Evolutionary conservation across 441 rosid species (phyloP).

Genomic region (Raphanus hybrid): DNA sequence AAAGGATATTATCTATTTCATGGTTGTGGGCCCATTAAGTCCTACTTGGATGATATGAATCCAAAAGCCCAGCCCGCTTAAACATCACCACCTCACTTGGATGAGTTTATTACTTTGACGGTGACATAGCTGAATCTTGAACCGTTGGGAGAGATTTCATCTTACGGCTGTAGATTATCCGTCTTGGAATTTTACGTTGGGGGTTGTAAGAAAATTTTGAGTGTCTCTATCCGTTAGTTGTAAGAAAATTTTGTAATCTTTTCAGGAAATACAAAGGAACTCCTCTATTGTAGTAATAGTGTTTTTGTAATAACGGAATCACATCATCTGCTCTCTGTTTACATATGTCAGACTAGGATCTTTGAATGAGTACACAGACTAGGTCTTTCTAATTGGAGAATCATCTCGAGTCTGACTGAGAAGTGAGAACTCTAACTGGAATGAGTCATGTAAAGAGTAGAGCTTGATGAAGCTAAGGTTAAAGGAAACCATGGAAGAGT

Average conservation of each 20-base stretch:
- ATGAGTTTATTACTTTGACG: not conserved
- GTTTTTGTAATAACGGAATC: constrained; percentile 5
- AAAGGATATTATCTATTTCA: not conserved
- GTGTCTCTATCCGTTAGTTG: constrained; percentile 15
- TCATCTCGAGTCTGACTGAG: not conserved
- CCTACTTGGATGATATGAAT: not conserved
- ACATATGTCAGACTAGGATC: not conserved
- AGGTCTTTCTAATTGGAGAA: not conserved
- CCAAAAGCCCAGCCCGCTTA: constrained; percentile 34
- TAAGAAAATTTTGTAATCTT: constrained; percentile 43
- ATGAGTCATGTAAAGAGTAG: constrained; percentile 62
- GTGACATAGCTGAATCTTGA: not conserved
- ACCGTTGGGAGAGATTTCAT: constrained; percentile 13
- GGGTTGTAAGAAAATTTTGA: not conserved
- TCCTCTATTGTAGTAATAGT: constrained; percentile 23
- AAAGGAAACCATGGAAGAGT: constrained; percentile 68
- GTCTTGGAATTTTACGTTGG: constrained; percentile 14
- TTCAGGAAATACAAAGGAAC: constrained; percentile 10
- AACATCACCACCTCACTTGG: not conserved
- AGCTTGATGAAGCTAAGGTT: constrained; percentile 55
- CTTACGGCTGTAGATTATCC: not conserved
- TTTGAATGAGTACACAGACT: not conserved
- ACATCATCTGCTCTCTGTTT: not conserved
- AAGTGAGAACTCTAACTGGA: not conserved
- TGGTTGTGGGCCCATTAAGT: not conserved